Percentiles rank a stretch among this genome's conserved stretches.
Conservation (phyloP, 225 moss, liverwort and hornwort genomes). For the Bryum argenteum region DNA sequence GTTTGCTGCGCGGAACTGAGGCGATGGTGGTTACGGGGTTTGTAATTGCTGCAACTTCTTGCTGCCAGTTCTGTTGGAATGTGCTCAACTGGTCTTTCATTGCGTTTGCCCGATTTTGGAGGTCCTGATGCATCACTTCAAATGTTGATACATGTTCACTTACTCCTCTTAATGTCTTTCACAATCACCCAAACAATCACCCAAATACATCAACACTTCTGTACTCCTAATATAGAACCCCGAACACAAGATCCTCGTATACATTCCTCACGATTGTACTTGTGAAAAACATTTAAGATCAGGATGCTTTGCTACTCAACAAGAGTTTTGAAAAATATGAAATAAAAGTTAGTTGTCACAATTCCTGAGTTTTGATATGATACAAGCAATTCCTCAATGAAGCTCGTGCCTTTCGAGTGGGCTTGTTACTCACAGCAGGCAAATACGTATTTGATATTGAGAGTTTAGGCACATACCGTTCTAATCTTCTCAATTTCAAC, state of each 20-base stretch:
- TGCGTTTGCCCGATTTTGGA: constrained; percentile 32
- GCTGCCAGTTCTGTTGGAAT: constrained; percentile 38
- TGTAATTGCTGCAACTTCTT: constrained; percentile 39
- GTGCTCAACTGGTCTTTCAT: constrained; percentile 38
- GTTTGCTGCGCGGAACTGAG: constrained; percentile 8
- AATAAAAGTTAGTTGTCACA: too few relatives aligned
- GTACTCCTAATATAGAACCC: too few relatives aligned
- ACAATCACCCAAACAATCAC: background rate
- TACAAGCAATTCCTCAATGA: too few relatives aligned
- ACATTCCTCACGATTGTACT: too few relatives aligned
- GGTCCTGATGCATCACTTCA: constrained; percentile 32
- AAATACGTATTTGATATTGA: too few relatives aligned
- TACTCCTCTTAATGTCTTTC: background rate
- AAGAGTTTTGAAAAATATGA: too few relatives aligned
- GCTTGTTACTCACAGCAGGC: too few relatives aligned
- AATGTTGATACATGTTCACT: background rate
- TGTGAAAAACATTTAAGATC: too few relatives aligned
- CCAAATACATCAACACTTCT: background rate
- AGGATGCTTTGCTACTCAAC: too few relatives aligned
- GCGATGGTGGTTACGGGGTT: constrained; percentile 14
- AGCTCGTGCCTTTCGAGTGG: too few relatives aligned
- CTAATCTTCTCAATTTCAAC: constrained; percentile 38
- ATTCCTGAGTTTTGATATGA: too few relatives aligned
- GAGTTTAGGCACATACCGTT: constrained; percentile 24
- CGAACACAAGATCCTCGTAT: too few relatives aligned